Conservation (phyloP, 1,139 yeast species). For the Hansenula lynferdii region DNA sequence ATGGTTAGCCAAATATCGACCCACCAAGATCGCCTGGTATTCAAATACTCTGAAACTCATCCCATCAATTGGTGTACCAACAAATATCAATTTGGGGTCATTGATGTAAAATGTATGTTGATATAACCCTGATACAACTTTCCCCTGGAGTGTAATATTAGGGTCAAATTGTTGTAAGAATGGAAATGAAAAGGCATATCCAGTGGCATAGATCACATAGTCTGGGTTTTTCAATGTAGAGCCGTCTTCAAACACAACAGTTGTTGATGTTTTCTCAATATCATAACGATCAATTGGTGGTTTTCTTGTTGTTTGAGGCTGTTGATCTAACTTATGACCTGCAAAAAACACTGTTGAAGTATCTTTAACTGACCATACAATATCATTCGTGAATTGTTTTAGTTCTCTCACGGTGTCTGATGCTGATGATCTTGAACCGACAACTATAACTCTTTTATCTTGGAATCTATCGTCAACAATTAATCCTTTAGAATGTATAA, state of each 20-base stretch:
- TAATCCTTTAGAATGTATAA: constrained; percentile 38
- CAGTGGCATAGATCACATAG: constrained; percentile 37
- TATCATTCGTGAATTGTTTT: constrained; percentile 1
- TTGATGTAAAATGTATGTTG: constrained; percentile 34
- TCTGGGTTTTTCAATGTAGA: constrained; percentile 28
- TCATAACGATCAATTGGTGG: constrained; percentile 21
- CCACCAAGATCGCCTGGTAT: constrained; percentile 20
- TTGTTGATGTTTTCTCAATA: constrained; percentile 32
- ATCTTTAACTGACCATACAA: constrained; percentile 1
- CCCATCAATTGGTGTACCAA: constrained; percentile 17
- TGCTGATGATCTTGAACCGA: constrained; percentile 46
- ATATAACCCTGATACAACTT: constrained; percentile 28
- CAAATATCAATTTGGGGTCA: constrained; percentile 38
- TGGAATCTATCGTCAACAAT: constrained; percentile 22
- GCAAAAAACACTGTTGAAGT: constrained; percentile 1
- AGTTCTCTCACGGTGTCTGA: constrained; percentile 33
- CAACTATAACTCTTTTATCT: constrained; percentile 36
- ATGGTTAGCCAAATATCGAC: constrained; percentile 20
- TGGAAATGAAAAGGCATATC: constrained; percentile 34
- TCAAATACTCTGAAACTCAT: constrained; percentile 19
- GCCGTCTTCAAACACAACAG: constrained; percentile 37
- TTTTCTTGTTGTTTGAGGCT: constrained; percentile 27
- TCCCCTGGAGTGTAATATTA: not conserved
- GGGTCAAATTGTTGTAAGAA: constrained; percentile 22
- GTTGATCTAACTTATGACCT: not conserved